Base-by-base conservation (phyloP, 768 basidiomycete species). In the Agrocybe chaxingu region DNA sequence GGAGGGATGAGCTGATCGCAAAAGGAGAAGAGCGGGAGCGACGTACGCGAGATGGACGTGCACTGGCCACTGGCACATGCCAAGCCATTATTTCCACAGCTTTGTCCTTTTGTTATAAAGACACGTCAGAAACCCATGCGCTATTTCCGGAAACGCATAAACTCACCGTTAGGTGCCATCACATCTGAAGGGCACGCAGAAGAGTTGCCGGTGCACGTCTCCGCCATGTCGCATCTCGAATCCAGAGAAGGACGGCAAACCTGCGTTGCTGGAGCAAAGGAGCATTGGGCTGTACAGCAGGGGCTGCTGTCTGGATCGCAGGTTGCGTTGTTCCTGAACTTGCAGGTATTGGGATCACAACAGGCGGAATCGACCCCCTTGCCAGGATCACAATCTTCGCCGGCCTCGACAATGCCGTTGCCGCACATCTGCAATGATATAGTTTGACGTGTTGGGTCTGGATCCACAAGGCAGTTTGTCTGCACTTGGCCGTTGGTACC, bases 321-420 rank as follows among this genome's bases (percentile, higher is more conserved):
- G 2, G 84, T 76, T 2, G 92, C 85, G 30, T 80, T 81, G 19
- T 66, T 55, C 42, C 62, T 78, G 74, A 92, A 89, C 68, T 89
- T 89, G 74, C 89, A 92, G 8, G 84, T 86, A 16, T 70, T 58
- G 3, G 79, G 56, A 66, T 94, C 81, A 71, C 92, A 94, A 70
- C 92, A 94, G 2, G 76, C 67, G 4, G 82, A 82, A 38, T 71
- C 70, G 8, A 73, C 62, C 47, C 81, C 84, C 33, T 63, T 58
- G 30, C 88, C 88, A 0, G 92, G 91, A 66, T 96, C 92, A 63
- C 92, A 94, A 35, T 94, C 87, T 70, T 96, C 92, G 30, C 89
- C 92, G 0, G 59, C 64, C 62, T 90, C 89, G 45, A 89, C 82
- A 53, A 92, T 90, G 44, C 89, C 89, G 66, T 92, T 91, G 24